These are phyloP conservation scores for Artomyces pyxidatus DNA, from an alignment of 768 basidiomycete species.

Conservation along the genomic window DNA sequence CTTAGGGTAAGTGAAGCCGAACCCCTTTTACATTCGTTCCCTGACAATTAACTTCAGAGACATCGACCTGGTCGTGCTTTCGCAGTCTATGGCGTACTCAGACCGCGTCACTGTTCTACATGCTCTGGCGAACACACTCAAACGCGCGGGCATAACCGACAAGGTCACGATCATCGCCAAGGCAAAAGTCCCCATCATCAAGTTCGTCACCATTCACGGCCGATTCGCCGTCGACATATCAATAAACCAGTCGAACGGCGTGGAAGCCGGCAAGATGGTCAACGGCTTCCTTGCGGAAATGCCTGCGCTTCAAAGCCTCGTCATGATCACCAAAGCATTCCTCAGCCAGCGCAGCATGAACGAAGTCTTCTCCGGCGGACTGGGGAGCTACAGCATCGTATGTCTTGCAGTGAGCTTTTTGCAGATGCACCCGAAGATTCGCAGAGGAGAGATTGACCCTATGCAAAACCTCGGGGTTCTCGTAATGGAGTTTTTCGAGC, in stretches of 20 bases:
- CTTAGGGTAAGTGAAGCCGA: constrained; percentile 54
- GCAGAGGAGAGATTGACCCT: constrained; percentile 80
- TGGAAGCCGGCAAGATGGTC: constrained; percentile 71
- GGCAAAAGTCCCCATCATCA: constrained; percentile 95
- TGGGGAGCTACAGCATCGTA: constrained; percentile 92
- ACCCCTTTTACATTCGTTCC: neutral
- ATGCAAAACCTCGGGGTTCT: constrained; percentile 88
- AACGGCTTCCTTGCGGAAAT: constrained; percentile 70
- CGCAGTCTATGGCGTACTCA: constrained; percentile 61
- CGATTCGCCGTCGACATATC: constrained; percentile 89
- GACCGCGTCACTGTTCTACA: constrained; percentile 65
- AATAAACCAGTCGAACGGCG: constrained; percentile 83
- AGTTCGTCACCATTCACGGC: constrained; percentile 80
- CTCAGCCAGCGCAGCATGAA: constrained; percentile 88
- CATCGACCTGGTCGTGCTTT: constrained; percentile 91
- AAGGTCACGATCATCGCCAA: constrained; percentile 84
- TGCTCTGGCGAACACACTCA: constrained; percentile 70
- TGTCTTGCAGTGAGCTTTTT: constrained; percentile 90
- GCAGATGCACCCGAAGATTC: constrained; percentile 96
- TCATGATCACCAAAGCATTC: constrained; percentile 87
- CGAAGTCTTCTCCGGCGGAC: constrained; percentile 93
- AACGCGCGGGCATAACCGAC: constrained; percentile 63
- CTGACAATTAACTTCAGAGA: constrained; percentile 45
- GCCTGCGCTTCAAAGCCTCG: constrained; percentile 73
- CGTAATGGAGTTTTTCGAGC: constrained; percentile 94